Conservation (phyloP, 2,329 filamentous ascomycete genomes). For the Chrysoporthe austroafricana region DNA sequence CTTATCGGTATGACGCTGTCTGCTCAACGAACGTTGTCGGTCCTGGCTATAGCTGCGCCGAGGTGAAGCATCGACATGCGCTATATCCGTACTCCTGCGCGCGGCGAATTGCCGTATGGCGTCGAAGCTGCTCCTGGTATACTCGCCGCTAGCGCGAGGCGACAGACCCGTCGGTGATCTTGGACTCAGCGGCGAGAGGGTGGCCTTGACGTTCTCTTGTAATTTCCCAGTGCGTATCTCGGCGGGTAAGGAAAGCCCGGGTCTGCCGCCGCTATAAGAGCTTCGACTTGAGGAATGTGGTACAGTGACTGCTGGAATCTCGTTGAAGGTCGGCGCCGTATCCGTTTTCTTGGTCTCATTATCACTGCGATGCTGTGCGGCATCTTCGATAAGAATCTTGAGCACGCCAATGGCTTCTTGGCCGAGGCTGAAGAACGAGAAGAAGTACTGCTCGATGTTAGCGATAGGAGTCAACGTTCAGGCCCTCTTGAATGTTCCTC, state of each 20-base stretch:
- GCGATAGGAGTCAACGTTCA: neutral
- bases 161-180: conserved; percentile 48
- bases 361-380: conserved; percentile 47
- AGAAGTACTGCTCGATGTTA: conserved; percentile 76
- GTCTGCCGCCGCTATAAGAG: conserved; percentile 28
- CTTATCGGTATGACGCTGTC: conserved; percentile 52
- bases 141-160: conserved; percentile 59
- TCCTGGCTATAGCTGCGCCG: conserved; percentile 67
- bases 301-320: conserved; percentile 12
- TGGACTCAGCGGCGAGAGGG: conserved; percentile 58
- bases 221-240: conserved; percentile 46
- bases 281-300: conserved; percentile 31
- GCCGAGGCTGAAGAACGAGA: conserved; percentile 89
- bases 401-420: conserved; percentile 82
- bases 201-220: conserved; percentile 64
- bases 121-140: conserved; percentile 58
- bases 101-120: conserved; percentile 49
- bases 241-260: conserved; percentile 33
- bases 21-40: conserved; percentile 56
- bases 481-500: conserved; percentile 32
- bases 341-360: conserved; percentile 36
- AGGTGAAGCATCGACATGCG: conserved; percentile 47
- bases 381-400: conserved; percentile 71
- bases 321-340: conserved; percentile 22
- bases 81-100: conserved; percentile 57